Evolutionary conservation across 495 filamentous ascomycete species (phyloP), one percentile per base, ranked within the genome.

Genomic region (Evernia prunastri): DNA sequence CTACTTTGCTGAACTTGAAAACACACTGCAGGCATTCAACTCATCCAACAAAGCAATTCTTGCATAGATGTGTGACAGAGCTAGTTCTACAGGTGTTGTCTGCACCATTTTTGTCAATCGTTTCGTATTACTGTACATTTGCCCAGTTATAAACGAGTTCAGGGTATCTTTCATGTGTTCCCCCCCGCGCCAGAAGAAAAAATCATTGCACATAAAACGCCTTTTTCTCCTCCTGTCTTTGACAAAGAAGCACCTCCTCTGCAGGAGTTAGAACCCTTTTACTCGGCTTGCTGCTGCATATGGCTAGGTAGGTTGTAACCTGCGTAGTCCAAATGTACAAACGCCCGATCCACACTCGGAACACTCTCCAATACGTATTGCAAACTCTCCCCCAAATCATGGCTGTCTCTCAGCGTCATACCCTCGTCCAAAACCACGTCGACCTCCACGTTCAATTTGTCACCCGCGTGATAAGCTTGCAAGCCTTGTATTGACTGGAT

Each of bases 311-410:
- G 71, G 71, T 96, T 96, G 70, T 85, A 92, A 36, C 81, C 81
- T 25, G 85, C 78, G 73, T 96, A 96, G 74, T 96, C 91, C 63
- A 87, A 75, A 76, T 96, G 91, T 42, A 95, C 89, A 78, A 87
- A 87, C 17, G 80, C 83, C 9, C 84, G 76, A 74, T 87, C 86
- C 58, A 86, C 88, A 53, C 82, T 88, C 5, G 90, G 90, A 31
- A 96, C 89, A 58, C 87, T 91, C 75, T 96, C 92, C 47, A 96
- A 75, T 59, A 96, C 90, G 75, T 96, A 96, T 74, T 94, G 88
- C 74, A 97, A 72, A 66, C 86, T 90, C 77, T 97, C 92, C 8
- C 88, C 89, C 62, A 97, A 75, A 73, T 97, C 92, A 71, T 97
- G 92, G 64, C 86, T 89, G 76, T 97, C 92, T 42, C 87, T 84